These are phyloP conservation scores for Cyanidioschyzon merolae DNA, from an alignment of 23 red algal genomes.

Conservation along the genomic window DNA sequence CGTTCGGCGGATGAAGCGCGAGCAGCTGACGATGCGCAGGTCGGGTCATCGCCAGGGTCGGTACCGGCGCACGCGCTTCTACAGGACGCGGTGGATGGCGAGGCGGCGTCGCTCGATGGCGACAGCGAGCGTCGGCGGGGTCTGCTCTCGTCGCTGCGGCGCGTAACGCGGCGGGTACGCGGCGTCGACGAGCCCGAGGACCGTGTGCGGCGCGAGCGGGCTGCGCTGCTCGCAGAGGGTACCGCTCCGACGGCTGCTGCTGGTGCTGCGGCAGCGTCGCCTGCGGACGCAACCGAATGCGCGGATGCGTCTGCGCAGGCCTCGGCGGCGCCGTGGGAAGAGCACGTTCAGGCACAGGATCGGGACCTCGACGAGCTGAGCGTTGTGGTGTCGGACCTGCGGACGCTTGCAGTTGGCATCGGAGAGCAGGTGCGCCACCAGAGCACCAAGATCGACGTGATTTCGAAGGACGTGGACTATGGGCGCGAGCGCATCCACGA, in stretches of 20 bases:
- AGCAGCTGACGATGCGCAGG: background rate
- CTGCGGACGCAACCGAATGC: background rate
- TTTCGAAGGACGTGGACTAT: constrained; percentile 13
- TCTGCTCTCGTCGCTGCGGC: background rate
- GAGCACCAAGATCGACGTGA: background rate
- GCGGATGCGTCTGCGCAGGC: background rate
- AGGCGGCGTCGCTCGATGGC: background rate
- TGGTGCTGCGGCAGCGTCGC: background rate
- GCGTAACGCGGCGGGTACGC: background rate
- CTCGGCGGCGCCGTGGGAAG: background rate
- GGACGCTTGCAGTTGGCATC: constrained; percentile 1
- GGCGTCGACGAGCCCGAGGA: background rate
- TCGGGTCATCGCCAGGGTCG: background rate
- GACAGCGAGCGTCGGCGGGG: background rate
- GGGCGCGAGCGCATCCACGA: constrained; percentile 13
- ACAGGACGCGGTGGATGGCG: background rate
- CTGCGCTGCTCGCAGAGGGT: background rate
- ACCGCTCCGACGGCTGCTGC: background rate
- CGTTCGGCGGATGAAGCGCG: background rate
- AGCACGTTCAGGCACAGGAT: constrained; percentile 1
- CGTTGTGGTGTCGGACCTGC: constrained; percentile 10
- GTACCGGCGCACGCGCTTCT: background rate
- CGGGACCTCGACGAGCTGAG: constrained; percentile 11
- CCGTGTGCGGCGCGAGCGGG: background rate
- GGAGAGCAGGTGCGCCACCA: background rate